phyloP scores from a whole-genome alignment of 2,329 filamentous ascomycete genomes.

The Cladosporium sp. region DNA sequence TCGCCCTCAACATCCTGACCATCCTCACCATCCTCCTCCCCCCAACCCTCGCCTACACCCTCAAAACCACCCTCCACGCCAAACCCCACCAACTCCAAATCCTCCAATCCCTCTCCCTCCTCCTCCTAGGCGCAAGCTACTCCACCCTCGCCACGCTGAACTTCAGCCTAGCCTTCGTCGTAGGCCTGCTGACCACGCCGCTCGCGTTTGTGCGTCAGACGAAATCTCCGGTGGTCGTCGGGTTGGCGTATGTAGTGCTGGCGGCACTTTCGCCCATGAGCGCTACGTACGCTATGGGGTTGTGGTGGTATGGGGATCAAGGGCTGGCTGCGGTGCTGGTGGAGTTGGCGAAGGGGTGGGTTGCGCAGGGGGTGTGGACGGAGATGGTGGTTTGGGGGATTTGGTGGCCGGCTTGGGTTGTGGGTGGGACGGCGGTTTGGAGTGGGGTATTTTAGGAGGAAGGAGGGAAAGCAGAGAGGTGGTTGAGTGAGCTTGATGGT shows the following conservation, averaged over 20 bases:
- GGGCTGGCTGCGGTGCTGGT: constrained; percentile 30
- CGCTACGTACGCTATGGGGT: not conserved
- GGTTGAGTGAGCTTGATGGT: not conserved
- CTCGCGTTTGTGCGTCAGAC: constrained; percentile 67
- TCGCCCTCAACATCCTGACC: constrained; percentile 51
- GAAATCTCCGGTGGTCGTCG: constrained; percentile 21
- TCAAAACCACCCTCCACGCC: constrained; percentile 23
- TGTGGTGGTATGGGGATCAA: constrained; percentile 2
- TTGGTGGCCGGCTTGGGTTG: constrained; percentile 40
- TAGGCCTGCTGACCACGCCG: constrained; percentile 77
- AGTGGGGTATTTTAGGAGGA: constrained; percentile 24
- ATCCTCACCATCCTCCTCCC: constrained; percentile 43
- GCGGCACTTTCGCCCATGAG: constrained; percentile 23
- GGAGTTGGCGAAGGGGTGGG: constrained; percentile 38
- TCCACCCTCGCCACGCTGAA: constrained; percentile 93
- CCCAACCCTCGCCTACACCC: constrained; percentile 28
- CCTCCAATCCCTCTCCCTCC: constrained; percentile 87
- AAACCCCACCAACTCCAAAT: constrained; percentile 69
- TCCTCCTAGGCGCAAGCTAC: constrained; percentile 87
- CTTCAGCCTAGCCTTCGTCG: constrained; percentile 84
- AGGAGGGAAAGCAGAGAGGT: not conserved
- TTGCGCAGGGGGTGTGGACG: constrained; percentile 37
- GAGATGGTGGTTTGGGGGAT: constrained; percentile 36
- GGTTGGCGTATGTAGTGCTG: not conserved
- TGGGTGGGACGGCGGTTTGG: constrained; percentile 31